Base-by-base conservation (phyloP, 2,329 filamentous ascomycete genomes). In the Botrytis tulipae region DNA sequence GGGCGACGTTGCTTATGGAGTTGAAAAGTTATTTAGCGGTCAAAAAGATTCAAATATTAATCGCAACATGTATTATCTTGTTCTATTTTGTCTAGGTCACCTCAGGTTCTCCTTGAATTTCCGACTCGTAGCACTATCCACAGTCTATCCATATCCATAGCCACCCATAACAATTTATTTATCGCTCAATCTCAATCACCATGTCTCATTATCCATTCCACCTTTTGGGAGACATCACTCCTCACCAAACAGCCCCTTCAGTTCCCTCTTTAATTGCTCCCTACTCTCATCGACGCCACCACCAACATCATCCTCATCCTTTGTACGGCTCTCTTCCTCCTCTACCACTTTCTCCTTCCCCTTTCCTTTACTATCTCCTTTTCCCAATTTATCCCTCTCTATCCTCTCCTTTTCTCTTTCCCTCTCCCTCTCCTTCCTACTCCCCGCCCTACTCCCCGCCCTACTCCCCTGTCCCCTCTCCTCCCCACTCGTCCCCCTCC, bases 201-300 rank as follows among this genome's bases (percentile, higher is more conserved):
- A 16, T 44, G 20, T 65, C 42, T 25, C 20, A 46, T 3, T 1
- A 4, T 25, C 8, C 2, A 25, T 22, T 25, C 60, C 22, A 6
- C 4, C 22, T 40, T 12, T n/a, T 22, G 37, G 6, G 10, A 42
- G 14, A 29, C 25, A 57, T 57, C 20, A 74, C 57, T 78, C 74
- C 35, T 76, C 74, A 66, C 68, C 63, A 74, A 78, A 79, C 69
- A 79, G 74, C 48, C 60, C 71, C 37, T 63, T 77, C 73, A 78
- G 71, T 40, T 79, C 78, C 63, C 59, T 76, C 40, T 77, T 74
- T 67, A 79, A 73, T 22, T 77, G 72, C 51, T 77, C 71, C 20
- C 71, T 76, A 29, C 46, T 74, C 37, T 72, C 37, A 73, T 77
- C 71, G 59, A 75, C 42, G 1, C 62, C 67, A 48, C 25, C 14